phyloP scores from a whole-genome alignment of 345 rosid species.

The Kandelia obovata region DNA sequence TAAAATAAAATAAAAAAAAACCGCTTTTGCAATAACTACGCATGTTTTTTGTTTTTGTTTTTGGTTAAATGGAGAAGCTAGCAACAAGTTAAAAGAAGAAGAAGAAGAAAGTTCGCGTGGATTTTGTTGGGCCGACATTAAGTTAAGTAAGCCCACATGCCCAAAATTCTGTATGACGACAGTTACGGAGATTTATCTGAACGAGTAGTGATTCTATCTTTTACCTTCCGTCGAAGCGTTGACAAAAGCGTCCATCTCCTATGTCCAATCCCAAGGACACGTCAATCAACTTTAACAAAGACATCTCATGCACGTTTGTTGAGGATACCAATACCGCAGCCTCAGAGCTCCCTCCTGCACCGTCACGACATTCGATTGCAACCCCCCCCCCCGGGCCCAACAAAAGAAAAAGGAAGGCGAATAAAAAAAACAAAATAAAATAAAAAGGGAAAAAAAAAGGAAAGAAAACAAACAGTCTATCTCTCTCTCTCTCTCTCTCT shows the following conservation, averaged over 20 bases:
- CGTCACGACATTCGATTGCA: slow-evolving; percentile 30
- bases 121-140: too few species aligned
- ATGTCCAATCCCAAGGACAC: slow-evolving; percentile 5
- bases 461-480: too few species aligned
- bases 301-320: slow-evolving; percentile 30
- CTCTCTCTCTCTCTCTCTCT: slow-evolving; percentile 21
- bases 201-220: not conserved
- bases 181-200: not conserved
- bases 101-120: not conserved
- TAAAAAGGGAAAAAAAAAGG: not conserved
- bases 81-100: not conserved
- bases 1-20: too few species aligned
- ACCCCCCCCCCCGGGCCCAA: not conserved
- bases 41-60: too few species aligned
- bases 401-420: not conserved
- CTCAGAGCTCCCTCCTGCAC: slow-evolving; percentile 12
- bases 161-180: not conserved
- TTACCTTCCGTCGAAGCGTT: not conserved
- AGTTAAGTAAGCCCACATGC: too few species aligned
- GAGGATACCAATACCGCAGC: not conserved
- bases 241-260: slow-evolving; percentile 1
- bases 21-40: too few species aligned
- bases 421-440: not conserved
- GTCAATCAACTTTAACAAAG: slow-evolving; percentile 12
- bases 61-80: too few species aligned